Conservation (phyloP, 2,329 filamentous ascomycete genomes). For the Paraconiothyrium brasiliense region DNA sequence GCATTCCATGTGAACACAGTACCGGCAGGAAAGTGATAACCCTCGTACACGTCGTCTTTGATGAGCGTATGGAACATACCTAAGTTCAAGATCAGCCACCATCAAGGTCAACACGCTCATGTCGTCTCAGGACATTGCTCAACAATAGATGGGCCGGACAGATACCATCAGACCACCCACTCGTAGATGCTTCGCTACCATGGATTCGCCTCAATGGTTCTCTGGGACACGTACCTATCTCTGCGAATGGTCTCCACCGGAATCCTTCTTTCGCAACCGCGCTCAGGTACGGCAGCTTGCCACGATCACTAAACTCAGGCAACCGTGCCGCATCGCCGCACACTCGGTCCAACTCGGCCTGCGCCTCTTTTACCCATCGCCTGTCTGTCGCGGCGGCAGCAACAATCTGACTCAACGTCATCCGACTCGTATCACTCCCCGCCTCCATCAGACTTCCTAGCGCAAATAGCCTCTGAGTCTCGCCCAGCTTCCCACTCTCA, state of each 20-base stretch:
- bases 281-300: slow-evolving; percentile 23
- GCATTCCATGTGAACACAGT: slow-evolving; percentile 36
- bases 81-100: background rate
- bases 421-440: slow-evolving; percentile 34
- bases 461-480: slow-evolving; percentile 49
- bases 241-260: slow-evolving; percentile 32
- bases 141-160: background rate
- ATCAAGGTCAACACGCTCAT: background rate
- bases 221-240: slow-evolving; percentile 23
- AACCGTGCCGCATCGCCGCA: slow-evolving; percentile 27
- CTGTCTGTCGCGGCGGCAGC: slow-evolving; percentile 30
- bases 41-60: slow-evolving; percentile 33
- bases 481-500: slow-evolving; percentile 25
- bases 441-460: slow-evolving; percentile 42
- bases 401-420: slow-evolving; percentile 31
- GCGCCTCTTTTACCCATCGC: slow-evolving; percentile 30
- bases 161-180: no score
- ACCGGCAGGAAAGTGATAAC: slow-evolving; percentile 32
- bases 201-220: no score
- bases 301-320: slow-evolving; percentile 25
- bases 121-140: background rate
- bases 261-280: slow-evolving; percentile 32
- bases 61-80: slow-evolving; percentile 24
- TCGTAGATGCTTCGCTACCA: background rate
- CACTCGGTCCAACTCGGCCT: slow-evolving; percentile 28